phyloP scores from a whole-genome alignment of 768 basidiomycete genomes.

The Kwoniella bestiolae region DNA sequence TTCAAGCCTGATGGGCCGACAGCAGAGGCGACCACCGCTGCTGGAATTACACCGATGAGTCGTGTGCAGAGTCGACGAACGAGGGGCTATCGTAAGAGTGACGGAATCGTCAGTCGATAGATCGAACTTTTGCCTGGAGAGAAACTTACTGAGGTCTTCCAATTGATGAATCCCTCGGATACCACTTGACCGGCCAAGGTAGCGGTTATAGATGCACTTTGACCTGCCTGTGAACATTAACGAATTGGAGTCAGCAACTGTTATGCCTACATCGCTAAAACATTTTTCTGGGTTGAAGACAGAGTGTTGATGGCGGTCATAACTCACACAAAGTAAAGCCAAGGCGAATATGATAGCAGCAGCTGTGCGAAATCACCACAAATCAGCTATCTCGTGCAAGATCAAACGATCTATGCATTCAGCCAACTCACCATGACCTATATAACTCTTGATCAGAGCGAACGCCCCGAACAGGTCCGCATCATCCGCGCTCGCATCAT shows the following conservation, averaged over 20 bases:
- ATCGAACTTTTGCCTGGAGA: too few species aligned
- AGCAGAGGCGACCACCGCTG: conserved; percentile 74
- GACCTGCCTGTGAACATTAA: conserved; percentile 64
- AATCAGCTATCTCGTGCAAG: neutral
- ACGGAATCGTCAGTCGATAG: too few species aligned
- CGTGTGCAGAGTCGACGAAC: conserved; percentile 82
- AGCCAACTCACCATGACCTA: conserved; percentile 67
- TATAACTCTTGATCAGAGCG: conserved; percentile 67
- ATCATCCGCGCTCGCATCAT: conserved; percentile 59
- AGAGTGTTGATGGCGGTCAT: too few species aligned
- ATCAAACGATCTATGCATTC: neutral
- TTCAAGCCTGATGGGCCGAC: conserved; percentile 73
- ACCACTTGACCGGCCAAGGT: conserved; percentile 90
- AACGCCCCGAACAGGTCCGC: conserved; percentile 86
- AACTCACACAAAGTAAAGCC: conserved; percentile 68
- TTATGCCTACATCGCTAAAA: too few species aligned
- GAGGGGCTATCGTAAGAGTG: conserved; percentile 49
- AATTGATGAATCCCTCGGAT: conserved; percentile 84
- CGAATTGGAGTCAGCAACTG: conserved; percentile 4
- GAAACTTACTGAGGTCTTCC: conserved; percentile 69
- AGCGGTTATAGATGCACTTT: conserved; percentile 86
- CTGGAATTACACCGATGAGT: conserved; percentile 77
- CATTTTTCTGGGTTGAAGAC: too few species aligned
- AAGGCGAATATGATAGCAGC: conserved; percentile 87
- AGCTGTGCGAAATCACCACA: conserved; percentile 59